Conservation (phyloP, 176 grass and related monocot genomes). For the Triticum turgidum region DNA sequence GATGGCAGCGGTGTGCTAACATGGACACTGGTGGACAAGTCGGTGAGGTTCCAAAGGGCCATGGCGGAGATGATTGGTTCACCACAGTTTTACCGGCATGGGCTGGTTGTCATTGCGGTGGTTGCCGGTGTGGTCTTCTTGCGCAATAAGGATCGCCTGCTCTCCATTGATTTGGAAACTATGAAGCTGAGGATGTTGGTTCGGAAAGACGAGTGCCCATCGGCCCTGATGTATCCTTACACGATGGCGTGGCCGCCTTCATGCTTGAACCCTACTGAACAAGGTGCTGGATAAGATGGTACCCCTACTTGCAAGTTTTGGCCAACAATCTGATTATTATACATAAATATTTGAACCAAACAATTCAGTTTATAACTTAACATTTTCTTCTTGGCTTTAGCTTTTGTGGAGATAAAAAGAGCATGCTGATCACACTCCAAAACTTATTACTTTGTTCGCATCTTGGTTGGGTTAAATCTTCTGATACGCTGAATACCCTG, state of each 20-base stretch:
- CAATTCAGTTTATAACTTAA: not conserved
- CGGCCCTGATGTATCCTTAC: slow-evolving; percentile 6
- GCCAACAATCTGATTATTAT: not conserved
- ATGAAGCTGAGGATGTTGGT: slow-evolving; percentile 10
- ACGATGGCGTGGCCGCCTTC: slow-evolving; percentile 11
- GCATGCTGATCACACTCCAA: not conserved
- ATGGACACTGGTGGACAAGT: slow-evolving; percentile 37
- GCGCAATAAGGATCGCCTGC: not conserved
- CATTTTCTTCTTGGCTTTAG: not conserved
- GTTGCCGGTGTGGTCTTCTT: slow-evolving; percentile 30
- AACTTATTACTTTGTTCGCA: not conserved
- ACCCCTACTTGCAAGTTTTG: not conserved
- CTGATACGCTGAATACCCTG: not conserved
- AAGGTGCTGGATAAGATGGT: slow-evolving; percentile 20
- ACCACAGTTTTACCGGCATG: not conserved
- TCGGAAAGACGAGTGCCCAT: not conserved
- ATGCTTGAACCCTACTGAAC: slow-evolving; percentile 23
- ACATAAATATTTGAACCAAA: not conserved
- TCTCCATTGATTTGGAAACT: slow-evolving; percentile 39
- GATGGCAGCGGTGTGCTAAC: not conserved
- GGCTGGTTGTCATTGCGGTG: not conserved
- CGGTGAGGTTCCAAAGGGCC: slow-evolving; percentile 27
- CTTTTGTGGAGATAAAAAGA: not conserved
- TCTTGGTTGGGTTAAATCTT: not conserved
- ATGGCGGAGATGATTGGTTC: not conserved